Evolutionary conservation across 1,139 yeast genomes (phyloP), one percentile per base, ranked within the genome.

Genomic region (Pichia norvegensis): DNA sequence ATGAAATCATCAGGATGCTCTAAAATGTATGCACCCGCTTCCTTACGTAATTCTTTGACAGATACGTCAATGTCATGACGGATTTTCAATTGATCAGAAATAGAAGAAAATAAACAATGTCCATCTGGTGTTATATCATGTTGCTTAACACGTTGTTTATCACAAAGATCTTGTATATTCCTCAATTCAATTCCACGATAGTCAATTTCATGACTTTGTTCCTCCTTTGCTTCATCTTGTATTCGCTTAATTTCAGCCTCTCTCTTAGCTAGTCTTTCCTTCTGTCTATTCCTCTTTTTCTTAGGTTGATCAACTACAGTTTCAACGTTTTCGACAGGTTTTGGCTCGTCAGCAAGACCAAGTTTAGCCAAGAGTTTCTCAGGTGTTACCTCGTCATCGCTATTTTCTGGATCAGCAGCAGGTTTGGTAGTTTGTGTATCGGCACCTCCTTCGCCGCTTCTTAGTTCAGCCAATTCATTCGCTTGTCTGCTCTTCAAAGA

Each of bases 111-210:
- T 39, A 92, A 67, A 69, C 98, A 92, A 64, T 92, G 94, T 0
- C 98, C 98, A 64, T 92, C 97, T 0, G 97, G 95, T 49, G 73
- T 69, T 42, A 90, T 85, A 55, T 85, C 90, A 52, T 72, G 65
- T 52, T 82, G 79, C 17, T 56, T 58, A 9, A 88, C 67, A 2
- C 70, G 66, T 35, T 74, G 68, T 27, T 72, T 49, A 2, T 61
- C 57, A 48, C 90, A 74, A 27, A 84, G 60, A 37, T 69, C 67
- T 27, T 69, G 68, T 65, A 92, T 72, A 44, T 79, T 76, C 14
- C 78, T 84, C 49, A 78, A 70, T 64, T 92, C 97, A 31, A 83
- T 76, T 43, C 75, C 72, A 42, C 90, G 72, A 54, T 79, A 69
- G 61, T 90, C 87, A 0, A 87, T 82, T 52, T 75, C 74, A 20